These are phyloP conservation scores for Carnegiea gigantea DNA, from an alignment of 179 eudicot genomes.

Conservation along the genomic window DNA sequence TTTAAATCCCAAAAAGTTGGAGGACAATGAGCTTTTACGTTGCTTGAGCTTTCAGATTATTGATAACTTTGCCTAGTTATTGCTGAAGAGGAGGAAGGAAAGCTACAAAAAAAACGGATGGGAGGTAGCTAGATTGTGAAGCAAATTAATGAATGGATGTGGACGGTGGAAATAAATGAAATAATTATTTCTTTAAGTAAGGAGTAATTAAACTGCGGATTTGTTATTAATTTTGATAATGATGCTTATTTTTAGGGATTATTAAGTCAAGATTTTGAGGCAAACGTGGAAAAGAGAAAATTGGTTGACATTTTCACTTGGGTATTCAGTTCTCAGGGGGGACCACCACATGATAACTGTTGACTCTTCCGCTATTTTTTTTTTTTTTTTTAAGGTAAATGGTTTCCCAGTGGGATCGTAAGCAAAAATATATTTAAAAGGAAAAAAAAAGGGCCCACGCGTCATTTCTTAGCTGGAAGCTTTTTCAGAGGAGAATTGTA, in stretches of 20 bases:
- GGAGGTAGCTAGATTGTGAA: not conserved
- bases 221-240: not conserved
- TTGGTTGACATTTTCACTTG: not conserved
- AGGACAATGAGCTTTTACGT: not conserved
- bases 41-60: not conserved
- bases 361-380: not conserved
- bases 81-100: not conserved
- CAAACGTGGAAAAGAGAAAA: not conserved
- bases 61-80: no score
- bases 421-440: not conserved
- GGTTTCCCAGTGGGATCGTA: no score
- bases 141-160: slow-evolving; percentile 3
- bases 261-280: slow-evolving; percentile 18
- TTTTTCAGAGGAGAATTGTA: no score
- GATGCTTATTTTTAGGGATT: not conserved
- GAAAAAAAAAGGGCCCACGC: slow-evolving; percentile 10
- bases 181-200: not conserved
- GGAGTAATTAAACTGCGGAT: not conserved
- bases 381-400: not conserved
- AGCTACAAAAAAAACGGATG: not conserved
- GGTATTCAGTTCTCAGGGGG: not conserved
- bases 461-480: slow-evolving; percentile 19
- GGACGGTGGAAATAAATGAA: not conserved
- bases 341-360: not conserved
- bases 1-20: not conserved